Conservation (phyloP, 2,329 filamentous ascomycete genomes). For the Penicillium glabrum region DNA sequence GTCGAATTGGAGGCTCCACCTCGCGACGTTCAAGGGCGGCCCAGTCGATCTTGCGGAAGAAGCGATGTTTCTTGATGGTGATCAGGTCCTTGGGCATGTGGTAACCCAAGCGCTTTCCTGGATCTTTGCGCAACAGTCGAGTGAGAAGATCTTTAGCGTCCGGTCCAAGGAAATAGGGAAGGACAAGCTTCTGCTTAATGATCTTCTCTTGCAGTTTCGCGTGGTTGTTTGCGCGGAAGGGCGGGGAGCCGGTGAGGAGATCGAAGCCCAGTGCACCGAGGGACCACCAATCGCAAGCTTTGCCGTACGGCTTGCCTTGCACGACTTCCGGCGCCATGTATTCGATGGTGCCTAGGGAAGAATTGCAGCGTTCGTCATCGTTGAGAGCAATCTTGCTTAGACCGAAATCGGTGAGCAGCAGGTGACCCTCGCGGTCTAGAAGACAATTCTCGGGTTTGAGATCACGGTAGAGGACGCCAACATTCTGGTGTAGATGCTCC, state of each 20-base stretch:
- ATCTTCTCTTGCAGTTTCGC: conserved; percentile 97
- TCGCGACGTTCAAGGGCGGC: conserved; percentile 78
- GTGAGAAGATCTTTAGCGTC: conserved; percentile 95
- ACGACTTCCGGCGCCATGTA: conserved; percentile 99
- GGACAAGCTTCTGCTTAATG: conserved; percentile 80
- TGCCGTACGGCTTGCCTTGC: conserved; percentile 82
- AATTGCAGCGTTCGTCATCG: conserved; percentile 71
- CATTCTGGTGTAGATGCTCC: conserved; percentile 84
- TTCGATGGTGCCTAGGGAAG: conserved; percentile 89
- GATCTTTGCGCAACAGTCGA: conserved; percentile 86
- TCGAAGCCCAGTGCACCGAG: conserved; percentile 91
- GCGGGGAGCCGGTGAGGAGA: conserved; percentile 85
- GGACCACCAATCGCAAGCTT: conserved; percentile 98
- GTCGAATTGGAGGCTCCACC: conserved; percentile 83
- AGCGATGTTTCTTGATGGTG: conserved; percentile 86
- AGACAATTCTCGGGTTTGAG: conserved; percentile 98
- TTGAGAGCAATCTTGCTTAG: conserved; percentile 90
- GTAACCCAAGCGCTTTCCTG: conserved; percentile 81
- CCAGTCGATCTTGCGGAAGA: conserved; percentile 98
- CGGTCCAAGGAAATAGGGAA: conserved; percentile 87
- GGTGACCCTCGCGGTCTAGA: conserved; percentile 83
- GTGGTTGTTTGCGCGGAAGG: conserved; percentile 87
- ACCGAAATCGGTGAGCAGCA: conserved; percentile 94
- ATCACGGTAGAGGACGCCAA: conserved; percentile 95
- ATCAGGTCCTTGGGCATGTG: conserved; percentile 86